Conservation (phyloP, 148 eudicot genomes). For the Limonium bicolor region DNA sequence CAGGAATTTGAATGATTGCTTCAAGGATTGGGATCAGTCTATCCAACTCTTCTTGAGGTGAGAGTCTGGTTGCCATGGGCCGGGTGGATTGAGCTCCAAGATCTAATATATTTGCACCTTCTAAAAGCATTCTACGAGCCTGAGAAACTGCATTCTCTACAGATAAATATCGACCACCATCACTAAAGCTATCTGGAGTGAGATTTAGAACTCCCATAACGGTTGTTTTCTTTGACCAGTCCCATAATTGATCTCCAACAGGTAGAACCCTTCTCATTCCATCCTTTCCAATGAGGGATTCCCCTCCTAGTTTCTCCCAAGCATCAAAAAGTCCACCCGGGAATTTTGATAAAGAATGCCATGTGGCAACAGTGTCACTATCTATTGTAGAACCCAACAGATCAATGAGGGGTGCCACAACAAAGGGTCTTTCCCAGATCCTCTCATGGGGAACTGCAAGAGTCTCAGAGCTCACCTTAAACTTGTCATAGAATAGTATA, state of each 20-base stretch:
- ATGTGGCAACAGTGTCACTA: constrained; percentile 39
- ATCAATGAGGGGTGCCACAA: constrained; percentile 79
- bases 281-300: constrained; percentile 58
- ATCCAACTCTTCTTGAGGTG: constrained; percentile 61
- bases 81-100: constrained; percentile 94
- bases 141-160: constrained; percentile 54
- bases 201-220: constrained; percentile 81
- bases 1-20: constrained; percentile 42
- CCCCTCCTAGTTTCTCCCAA: constrained; percentile 91
- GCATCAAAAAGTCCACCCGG: constrained; percentile 57
- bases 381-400: constrained; percentile 44
- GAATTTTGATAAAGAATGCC: constrained; percentile 53
- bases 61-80: constrained; percentile 63
- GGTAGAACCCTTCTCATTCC: constrained; percentile 87
- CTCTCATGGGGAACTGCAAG: constrained; percentile 80
- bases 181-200: constrained; percentile 97
- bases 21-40: constrained; percentile 70
- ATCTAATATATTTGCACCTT: constrained; percentile 86
- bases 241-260: constrained; percentile 47
- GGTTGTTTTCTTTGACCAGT: constrained; percentile 62
- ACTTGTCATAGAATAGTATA: constrained; percentile 66
- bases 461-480: constrained; percentile 36
- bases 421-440: constrained; percentile 94
- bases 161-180: constrained; percentile 60
- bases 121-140: constrained; percentile 40